Conservation (phyloP, 176 grass and related monocot genomes). For the Bothriochloa decipiens region DNA sequence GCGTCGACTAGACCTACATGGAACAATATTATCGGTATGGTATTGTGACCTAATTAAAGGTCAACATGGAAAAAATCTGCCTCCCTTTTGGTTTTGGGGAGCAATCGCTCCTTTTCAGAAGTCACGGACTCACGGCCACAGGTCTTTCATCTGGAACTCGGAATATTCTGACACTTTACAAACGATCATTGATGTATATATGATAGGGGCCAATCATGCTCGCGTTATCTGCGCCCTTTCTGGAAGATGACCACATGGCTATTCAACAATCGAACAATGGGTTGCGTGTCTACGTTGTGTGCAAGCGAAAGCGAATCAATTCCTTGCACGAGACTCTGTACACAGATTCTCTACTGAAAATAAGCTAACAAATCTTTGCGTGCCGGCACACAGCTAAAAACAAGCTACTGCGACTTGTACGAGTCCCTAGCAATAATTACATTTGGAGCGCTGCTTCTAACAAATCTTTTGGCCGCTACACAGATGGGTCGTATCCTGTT, state of each 20-base stretch:
- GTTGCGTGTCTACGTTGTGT: neutral
- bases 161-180: too few species aligned
- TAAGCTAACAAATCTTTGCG: neutral
- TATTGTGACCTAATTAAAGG: too few species aligned
- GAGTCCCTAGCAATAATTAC: slow-evolving; percentile 2
- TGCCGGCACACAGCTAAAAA: neutral
- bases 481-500: neutral
- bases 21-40: too few species aligned
- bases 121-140: too few species aligned
- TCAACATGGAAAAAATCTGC: too few species aligned
- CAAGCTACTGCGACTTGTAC: neutral
- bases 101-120: too few species aligned
- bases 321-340: slow-evolving; percentile 42
- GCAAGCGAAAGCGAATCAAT: slow-evolving; percentile 18
- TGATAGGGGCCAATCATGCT: neutral
- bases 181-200: too few species aligned
- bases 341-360: slow-evolving; percentile 20
- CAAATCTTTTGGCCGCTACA: slow-evolving; percentile 6
- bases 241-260: neutral
- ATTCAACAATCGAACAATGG: neutral
- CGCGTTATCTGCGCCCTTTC: neutral
- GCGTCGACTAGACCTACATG: too few species aligned
- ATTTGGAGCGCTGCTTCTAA: slow-evolving; percentile 33
- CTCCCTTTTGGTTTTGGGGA: too few species aligned
- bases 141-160: too few species aligned